Conservation (phyloP, 1,139 yeast species). For the Citeromyces siamensis region DNA sequence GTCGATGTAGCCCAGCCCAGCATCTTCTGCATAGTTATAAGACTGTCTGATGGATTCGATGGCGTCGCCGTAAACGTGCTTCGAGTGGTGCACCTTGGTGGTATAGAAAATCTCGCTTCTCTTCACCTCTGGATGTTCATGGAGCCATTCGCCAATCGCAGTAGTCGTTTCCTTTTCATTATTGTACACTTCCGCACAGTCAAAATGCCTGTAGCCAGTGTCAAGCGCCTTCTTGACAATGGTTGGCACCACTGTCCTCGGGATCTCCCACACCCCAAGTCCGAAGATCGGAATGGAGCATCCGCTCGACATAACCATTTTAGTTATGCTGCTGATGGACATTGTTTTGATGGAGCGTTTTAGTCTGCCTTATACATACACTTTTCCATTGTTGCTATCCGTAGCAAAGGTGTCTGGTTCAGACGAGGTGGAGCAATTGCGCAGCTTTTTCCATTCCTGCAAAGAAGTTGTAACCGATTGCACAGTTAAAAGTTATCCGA, state of each 20-base stretch:
- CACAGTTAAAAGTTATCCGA: no score
- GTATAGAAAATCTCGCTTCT: conserved; percentile 60
- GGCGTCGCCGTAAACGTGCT: conserved; percentile 49
- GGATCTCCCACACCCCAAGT: conserved; percentile 38
- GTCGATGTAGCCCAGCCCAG: conserved; percentile 35
- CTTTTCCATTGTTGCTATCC: background rate
- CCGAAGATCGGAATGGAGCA: conserved; percentile 33
- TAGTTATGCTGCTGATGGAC: background rate
- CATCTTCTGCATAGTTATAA: conserved; percentile 28
- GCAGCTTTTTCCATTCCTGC: no score
- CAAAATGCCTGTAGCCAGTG: conserved; percentile 40
- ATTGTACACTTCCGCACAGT: conserved; percentile 44
- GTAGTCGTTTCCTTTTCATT: conserved; percentile 44
- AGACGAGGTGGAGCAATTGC: no score
- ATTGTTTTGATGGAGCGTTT: background rate
- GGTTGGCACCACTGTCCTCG: conserved; percentile 45
- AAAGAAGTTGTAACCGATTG: no score
- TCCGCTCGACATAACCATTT: conserved; percentile 18
- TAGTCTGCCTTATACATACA: background rate
- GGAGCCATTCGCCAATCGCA: conserved; percentile 39
- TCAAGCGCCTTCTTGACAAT: conserved; percentile 34
- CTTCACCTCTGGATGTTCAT: conserved; percentile 29
- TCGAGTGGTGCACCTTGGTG: conserved; percentile 51
- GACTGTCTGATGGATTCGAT: conserved; percentile 37
- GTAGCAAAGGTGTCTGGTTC: no score